A percentile compares a stretch with the other conserved stretches of the same genome.
These are phyloP conservation scores for Cyberlindnera saturnus DNA, from an alignment of 805 yeast genomes.

Conservation along the genomic window DNA sequence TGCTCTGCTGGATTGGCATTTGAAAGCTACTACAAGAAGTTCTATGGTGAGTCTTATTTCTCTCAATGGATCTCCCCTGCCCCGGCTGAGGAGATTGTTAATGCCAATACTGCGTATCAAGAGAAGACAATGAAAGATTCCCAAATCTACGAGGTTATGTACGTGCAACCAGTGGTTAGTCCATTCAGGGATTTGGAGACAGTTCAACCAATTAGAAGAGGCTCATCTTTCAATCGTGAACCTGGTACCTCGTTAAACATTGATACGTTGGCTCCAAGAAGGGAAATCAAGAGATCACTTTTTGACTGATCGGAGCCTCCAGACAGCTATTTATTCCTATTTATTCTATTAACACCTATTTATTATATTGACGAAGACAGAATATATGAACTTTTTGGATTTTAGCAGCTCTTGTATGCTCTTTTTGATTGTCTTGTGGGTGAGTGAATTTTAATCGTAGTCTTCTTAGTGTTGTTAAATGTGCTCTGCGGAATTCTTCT, in stretches of 20 bases:
- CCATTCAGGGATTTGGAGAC: conserved; percentile 8
- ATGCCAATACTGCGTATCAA: conserved; percentile 6
- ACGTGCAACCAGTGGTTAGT: conserved; percentile 4
- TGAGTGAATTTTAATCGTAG: too few relatives aligned
- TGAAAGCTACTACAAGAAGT: conserved; percentile 6
- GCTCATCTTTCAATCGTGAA: conserved; percentile 14
- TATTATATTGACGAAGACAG: background rate
- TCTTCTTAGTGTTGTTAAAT: too few relatives aligned
- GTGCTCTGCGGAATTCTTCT: too few relatives aligned
- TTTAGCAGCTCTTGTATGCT: too few relatives aligned
- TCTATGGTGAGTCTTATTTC: conserved; percentile 10
- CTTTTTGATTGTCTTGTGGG: too few relatives aligned
- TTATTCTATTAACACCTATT: conserved; percentile 6
- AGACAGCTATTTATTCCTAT: background rate
- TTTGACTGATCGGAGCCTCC: conserved; percentile 8
- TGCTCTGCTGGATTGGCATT: conserved; percentile 4
- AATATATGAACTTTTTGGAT: too few relatives aligned
- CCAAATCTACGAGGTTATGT: conserved; percentile 10
- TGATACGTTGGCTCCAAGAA: conserved; percentile 14
- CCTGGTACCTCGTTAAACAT: conserved; percentile 10
- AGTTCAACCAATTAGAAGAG: conserved; percentile 10
- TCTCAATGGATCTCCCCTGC: conserved; percentile 12
- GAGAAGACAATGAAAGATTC: conserved; percentile 7
- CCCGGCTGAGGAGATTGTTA: background rate
- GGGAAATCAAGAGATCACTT: conserved; percentile 10